A percentile compares a stretch with the other conserved stretches of the same genome.
phyloP scores from a whole-genome alignment of 257 asterid genomes.

The Mentha longifolia region DNA sequence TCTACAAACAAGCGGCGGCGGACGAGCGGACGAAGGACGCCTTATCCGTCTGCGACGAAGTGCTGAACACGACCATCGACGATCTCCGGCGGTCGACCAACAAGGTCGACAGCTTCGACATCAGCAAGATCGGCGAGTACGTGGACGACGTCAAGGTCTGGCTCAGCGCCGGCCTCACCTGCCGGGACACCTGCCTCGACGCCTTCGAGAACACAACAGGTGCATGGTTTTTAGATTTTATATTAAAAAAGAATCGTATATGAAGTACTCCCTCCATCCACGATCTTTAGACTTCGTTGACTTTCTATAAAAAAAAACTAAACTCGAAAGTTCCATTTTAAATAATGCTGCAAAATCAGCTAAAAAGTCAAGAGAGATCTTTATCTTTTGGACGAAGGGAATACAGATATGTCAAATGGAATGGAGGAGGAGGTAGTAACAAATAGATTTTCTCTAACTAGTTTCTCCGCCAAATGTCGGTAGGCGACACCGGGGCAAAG shows the following conservation, averaged over 20 bases:
- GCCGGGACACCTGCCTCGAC: constrained; percentile 70
- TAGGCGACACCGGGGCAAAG: constrained; percentile 58
- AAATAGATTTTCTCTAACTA: too few species aligned
- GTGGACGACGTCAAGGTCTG: constrained; percentile 68
- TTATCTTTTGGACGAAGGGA: too few species aligned
- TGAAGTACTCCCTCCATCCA: too few species aligned
- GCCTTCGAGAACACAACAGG: constrained; percentile 66
- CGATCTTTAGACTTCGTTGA: too few species aligned
- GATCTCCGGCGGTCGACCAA: constrained; percentile 54
- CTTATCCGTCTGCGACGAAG: constrained; percentile 51
- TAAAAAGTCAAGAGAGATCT: too few species aligned
- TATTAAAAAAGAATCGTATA: too few species aligned
- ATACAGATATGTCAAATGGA: too few species aligned
- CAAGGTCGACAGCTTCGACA: constrained; percentile 38
- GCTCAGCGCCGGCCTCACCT: constrained; percentile 67
- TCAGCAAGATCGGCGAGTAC: constrained; percentile 39
- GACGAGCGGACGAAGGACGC: constrained; percentile 63
- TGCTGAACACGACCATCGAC: constrained; percentile 52
- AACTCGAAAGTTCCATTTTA: too few species aligned
- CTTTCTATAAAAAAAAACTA: too few species aligned
- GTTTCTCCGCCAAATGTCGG: background rate
- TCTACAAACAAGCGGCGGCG: constrained; percentile 44
- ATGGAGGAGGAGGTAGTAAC: too few species aligned
- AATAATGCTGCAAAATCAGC: too few species aligned
- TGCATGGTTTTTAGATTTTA: too few species aligned